A percentile compares a stretch with the other conserved stretches of the same genome.
phyloP scores from a whole-genome alignment of 1,284 basidiomycete genomes.

The Gomphus bonarii region DNA sequence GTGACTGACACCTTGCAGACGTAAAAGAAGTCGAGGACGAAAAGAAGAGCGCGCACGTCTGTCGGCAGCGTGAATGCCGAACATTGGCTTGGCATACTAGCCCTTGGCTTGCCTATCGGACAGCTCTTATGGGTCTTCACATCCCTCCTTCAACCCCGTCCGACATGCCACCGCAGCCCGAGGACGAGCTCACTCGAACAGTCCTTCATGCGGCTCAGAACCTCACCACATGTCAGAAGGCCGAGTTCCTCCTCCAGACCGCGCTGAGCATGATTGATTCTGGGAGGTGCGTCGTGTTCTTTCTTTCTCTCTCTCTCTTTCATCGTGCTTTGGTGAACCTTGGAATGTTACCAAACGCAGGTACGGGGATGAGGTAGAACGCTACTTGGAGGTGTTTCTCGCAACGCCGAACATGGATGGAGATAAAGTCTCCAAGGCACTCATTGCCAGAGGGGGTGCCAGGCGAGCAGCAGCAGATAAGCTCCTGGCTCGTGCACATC shows the following conservation, averaged over 20 bases:
- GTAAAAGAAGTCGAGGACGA: too few relatives aligned
- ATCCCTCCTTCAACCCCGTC: not conserved
- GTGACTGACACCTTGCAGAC: too few relatives aligned
- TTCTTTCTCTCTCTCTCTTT: too few relatives aligned
- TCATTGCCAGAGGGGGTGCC: conserved; percentile 48
- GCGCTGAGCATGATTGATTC: conserved; percentile 43
- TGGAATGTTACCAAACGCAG: conserved; percentile 21
- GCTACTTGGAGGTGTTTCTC: conserved; percentile 52
- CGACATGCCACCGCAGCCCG: conserved; percentile 10
- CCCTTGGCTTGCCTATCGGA: too few relatives aligned
- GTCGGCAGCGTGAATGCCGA: not conserved
- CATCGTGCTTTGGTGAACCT: not conserved
- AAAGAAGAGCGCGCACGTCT: too few relatives aligned
- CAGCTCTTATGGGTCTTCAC: too few relatives aligned
- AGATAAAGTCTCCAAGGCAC: conserved; percentile 39
- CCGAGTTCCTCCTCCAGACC: conserved; percentile 49
- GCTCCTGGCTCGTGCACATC: conserved; percentile 43
- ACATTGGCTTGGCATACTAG: not conserved
- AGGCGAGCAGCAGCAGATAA: conserved; percentile 42
- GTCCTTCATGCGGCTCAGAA: conserved; percentile 44
- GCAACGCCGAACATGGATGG: conserved; percentile 44
- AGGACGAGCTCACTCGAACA: conserved; percentile 49
- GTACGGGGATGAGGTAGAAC: conserved; percentile 52
- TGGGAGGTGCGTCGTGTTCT: conserved; percentile 28
- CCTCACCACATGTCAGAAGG: conserved; percentile 38